Evolutionary conservation across 345 rosid species (phyloP).

Genomic region (Gossypium rotundifolium): DNA sequence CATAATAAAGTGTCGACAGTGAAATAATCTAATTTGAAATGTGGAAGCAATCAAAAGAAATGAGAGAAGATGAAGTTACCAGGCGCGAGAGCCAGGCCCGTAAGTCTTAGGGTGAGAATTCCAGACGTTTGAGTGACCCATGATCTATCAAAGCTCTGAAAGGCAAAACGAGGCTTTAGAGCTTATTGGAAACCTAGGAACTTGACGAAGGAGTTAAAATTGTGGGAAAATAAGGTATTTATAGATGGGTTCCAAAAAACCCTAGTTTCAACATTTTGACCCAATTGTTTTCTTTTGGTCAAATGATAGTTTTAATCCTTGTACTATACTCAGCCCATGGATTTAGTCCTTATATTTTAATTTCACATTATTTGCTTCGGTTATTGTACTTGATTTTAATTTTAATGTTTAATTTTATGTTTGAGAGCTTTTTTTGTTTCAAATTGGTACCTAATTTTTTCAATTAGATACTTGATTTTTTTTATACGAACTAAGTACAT

Average conservation of each 20-base stretch:
- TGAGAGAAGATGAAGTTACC: conserved; percentile 20
- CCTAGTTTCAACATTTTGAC: not conserved
- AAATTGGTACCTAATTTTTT: too few relatives aligned
- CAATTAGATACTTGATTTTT: too few relatives aligned
- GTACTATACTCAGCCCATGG: not conserved
- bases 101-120: conserved; percentile 50
- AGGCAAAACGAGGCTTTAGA: not conserved
- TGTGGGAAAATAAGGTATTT: not conserved
- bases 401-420: too few relatives aligned
- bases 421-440: too few relatives aligned
- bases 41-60: not conserved
- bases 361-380: not conserved
- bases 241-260: not conserved
- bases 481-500: too few relatives aligned
- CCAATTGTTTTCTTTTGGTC: not conserved
- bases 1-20: not conserved
- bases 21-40: not conserved
- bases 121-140: conserved; percentile 61
- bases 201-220: not conserved
- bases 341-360: not conserved
- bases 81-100: conserved; percentile 56
- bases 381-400: too few relatives aligned
- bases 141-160: conserved; percentile 4
- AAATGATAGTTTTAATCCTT: not conserved
- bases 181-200: not conserved